Percentiles rank a stretch among this genome's conserved stretches.
phyloP scores from a whole-genome alignment of 192 early-diverging fungal genomes.

The Cladochytrium replicatum region DNA sequence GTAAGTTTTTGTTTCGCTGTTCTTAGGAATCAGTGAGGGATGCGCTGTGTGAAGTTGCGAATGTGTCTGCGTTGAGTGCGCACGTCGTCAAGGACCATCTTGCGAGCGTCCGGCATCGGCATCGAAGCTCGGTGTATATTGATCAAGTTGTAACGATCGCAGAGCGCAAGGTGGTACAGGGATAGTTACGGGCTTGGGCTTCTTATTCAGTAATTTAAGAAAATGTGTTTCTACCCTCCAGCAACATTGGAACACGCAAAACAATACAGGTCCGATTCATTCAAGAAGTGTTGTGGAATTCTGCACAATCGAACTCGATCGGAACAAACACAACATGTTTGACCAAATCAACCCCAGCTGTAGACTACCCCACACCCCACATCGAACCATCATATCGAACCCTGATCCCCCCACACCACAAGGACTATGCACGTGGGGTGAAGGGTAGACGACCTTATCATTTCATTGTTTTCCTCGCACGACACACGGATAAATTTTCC shows the following conservation, averaged over 20 bases:
- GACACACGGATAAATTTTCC: no score
- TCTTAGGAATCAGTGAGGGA: conserved; percentile 17
- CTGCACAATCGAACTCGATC: no score
- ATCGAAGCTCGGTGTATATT: conserved; percentile 9
- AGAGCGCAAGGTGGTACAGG: background rate
- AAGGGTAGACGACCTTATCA: no score
- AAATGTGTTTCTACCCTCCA: background rate
- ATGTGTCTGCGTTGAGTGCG: conserved; percentile 1
- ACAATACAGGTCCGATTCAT: no score
- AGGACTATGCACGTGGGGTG: no score
- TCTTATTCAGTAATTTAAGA: background rate
- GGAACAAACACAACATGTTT: no score
- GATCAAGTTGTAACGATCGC: conserved; percentile 5
- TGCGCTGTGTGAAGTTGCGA: conserved; percentile 4
- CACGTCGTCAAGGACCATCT: conserved; percentile 1
- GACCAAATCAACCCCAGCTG: no score
- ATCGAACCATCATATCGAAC: no score
- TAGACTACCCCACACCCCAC: no score
- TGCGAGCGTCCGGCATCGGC: background rate
- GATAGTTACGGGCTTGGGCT: background rate
- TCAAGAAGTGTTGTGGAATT: no score
- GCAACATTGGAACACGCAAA: background rate
- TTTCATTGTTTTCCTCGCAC: no score
- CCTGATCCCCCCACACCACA: no score
- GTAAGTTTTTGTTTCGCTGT: background rate